Evolutionary conservation across 805 yeast genomes (phyloP).

Genomic region (Komagataella pastoris): DNA sequence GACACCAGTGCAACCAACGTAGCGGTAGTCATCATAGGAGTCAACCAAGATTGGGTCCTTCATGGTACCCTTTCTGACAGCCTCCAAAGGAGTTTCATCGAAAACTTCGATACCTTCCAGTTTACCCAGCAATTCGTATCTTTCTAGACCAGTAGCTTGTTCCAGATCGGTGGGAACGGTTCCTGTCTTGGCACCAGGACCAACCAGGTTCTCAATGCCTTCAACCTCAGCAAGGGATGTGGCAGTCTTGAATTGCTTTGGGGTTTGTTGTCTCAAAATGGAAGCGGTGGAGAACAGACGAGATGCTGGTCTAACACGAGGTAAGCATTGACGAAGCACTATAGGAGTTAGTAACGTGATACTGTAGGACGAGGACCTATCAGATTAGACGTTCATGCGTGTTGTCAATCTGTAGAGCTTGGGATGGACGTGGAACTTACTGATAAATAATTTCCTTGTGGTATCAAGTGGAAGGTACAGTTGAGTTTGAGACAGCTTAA

Average conservation of each 20-base stretch:
- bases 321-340: constrained; percentile 23
- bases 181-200: constrained; percentile 79
- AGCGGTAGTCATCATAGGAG: constrained; percentile 84
- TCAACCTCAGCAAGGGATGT: constrained; percentile 61
- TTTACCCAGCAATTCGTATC: constrained; percentile 89
- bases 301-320: constrained; percentile 17
- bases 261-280: constrained; percentile 12
- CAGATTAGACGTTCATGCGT: neutral
- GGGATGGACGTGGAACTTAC: neutral
- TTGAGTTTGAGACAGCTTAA: neutral
- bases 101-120: constrained; percentile 91
- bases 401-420: neutral
- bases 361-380: neutral
- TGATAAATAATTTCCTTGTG: neutral
- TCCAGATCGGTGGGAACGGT: constrained; percentile 87
- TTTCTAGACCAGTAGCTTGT: constrained; percentile 97
- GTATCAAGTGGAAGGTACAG: neutral
- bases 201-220: constrained; percentile 66
- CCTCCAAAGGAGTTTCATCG: constrained; percentile 78
- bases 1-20: constrained; percentile 94
- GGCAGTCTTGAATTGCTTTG: constrained; percentile 47
- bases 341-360: neutral
- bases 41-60: constrained; percentile 82
- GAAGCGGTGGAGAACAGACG: constrained; percentile 20
- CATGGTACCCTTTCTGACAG: constrained; percentile 84